A percentile compares a stretch with the other conserved stretches of the same genome.
phyloP scores from a whole-genome alignment of 371 early-diverging fungal genomes.

The Entomophthora muscae region DNA sequence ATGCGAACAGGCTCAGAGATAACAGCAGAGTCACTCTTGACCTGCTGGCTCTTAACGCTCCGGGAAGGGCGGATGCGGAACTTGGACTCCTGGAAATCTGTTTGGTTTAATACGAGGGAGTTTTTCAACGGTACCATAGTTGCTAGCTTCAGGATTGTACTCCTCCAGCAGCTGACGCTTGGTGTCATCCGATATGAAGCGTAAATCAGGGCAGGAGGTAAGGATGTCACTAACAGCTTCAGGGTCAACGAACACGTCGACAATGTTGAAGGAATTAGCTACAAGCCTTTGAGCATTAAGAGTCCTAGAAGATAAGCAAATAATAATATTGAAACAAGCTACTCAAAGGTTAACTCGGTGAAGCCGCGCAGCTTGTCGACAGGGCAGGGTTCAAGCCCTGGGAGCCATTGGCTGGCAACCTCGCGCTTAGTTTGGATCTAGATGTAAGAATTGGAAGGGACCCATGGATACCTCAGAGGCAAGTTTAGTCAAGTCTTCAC shows the following conservation, averaged over 20 bases:
- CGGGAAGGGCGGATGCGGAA: slow-evolving; percentile 3
- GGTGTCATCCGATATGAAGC: neutral
- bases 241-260: slow-evolving; percentile 4
- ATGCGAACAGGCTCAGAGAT: slow-evolving; percentile 1
- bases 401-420: neutral
- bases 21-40: neutral
- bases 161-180: slow-evolving; percentile 7
- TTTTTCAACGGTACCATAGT: slow-evolving; percentile 4
- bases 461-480: neutral
- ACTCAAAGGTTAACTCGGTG: neutral
- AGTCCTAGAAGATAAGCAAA: neutral
- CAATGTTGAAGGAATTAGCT: neutral
- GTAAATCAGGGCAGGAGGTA: neutral
- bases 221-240: slow-evolving; percentile 3
- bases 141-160: slow-evolving; percentile 3
- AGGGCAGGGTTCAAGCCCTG: neutral
- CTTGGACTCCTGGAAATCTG: slow-evolving; percentile 7
- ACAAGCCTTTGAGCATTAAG: neutral
- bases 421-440: slow-evolving; percentile 5
- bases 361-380: neutral
- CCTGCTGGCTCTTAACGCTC: slow-evolving; percentile 1
- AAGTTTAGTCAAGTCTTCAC: neutral
- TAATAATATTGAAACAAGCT: neutral
- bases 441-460: neutral
- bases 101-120: too few species aligned